phyloP scores from a whole-genome alignment of 352 stramenopile species.

The Phytophthora podocarpi region DNA sequence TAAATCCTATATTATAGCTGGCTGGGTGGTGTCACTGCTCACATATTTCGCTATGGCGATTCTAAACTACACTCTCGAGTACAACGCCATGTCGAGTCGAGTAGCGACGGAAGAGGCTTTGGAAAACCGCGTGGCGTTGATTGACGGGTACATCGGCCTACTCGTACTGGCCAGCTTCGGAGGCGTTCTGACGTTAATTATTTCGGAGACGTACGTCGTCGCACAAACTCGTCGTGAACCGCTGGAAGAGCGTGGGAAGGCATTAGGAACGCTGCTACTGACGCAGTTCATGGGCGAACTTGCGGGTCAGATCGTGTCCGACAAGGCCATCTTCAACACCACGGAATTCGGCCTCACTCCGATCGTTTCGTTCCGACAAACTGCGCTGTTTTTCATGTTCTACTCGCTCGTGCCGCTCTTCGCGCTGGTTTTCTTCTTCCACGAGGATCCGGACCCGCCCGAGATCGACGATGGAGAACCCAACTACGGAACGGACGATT shows the following conservation, averaged over 20 bases:
- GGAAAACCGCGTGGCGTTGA: constrained; percentile 29
- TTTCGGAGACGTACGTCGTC: constrained; percentile 61
- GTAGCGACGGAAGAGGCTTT: constrained; percentile 22
- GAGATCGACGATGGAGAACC: constrained; percentile 27
- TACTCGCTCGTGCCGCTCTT: constrained; percentile 49
- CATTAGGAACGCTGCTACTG: constrained; percentile 53
- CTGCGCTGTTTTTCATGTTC: constrained; percentile 59
- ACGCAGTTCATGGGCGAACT: constrained; percentile 56
- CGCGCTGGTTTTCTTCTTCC: constrained; percentile 41
- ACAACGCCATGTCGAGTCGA: constrained; percentile 30
- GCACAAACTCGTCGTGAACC: constrained; percentile 59
- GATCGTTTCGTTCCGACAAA: constrained; percentile 49
- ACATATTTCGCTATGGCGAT: constrained; percentile 57
- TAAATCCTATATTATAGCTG: constrained; percentile 62
- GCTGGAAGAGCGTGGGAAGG: constrained; percentile 31
- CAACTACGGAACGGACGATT: constrained; percentile 13
- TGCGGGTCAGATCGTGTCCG: constrained; percentile 50
- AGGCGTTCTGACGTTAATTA: constrained; percentile 50
- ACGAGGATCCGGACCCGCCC: constrained; percentile 39
- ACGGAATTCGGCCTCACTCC: constrained; percentile 48
- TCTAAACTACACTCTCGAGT: constrained; percentile 61
- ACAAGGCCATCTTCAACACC: constrained; percentile 59
- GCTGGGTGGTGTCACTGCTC: constrained; percentile 47
- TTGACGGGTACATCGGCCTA: constrained; percentile 49
- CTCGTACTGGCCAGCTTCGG: constrained; percentile 60